These are phyloP conservation scores for Pichia sporocuriosa DNA, from an alignment of 805 yeast genomes.

Conservation along the genomic window DNA sequence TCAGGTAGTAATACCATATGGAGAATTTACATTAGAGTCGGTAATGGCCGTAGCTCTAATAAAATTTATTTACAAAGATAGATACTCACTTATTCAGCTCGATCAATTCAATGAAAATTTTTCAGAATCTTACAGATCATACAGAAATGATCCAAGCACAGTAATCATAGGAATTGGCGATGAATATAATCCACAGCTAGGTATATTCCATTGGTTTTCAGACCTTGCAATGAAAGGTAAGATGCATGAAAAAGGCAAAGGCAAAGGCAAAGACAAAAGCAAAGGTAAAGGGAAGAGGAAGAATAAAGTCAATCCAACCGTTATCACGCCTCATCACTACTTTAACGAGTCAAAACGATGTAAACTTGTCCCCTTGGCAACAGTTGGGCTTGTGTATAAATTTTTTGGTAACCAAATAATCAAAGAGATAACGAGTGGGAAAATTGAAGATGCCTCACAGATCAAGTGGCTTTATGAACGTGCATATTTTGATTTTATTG, in stretches of 20 bases:
- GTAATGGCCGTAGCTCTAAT: conserved; percentile 1
- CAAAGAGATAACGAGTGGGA: conserved; percentile 38
- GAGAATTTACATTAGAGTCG: conserved; percentile 2
- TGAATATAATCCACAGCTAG: neutral
- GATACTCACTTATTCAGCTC: neutral
- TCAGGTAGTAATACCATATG: neutral
- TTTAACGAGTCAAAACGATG: conserved; percentile 6
- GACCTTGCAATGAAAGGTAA: neutral
- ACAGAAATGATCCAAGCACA: neutral
- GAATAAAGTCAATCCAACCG: neutral
- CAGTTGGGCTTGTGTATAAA: conserved; percentile 89
- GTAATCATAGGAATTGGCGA: conserved; percentile 1
- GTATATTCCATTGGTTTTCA: conserved; percentile 3
- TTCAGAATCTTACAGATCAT: neutral
- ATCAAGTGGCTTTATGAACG: conserved; percentile 60
- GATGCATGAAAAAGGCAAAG: neutral
- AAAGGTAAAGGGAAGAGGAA: neutral
- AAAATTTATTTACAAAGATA: neutral
- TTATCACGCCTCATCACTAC: neutral
- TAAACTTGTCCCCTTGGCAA: conserved; percentile 39
- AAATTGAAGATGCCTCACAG: conserved; percentile 17
- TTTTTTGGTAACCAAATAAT: conserved; percentile 69
- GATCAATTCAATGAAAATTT: neutral
- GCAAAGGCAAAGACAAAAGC: neutral
- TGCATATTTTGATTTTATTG: conserved; percentile 76